Conservation (phyloP, 2,329 filamentous ascomycete species). For the Cercospora sojina region DNA sequence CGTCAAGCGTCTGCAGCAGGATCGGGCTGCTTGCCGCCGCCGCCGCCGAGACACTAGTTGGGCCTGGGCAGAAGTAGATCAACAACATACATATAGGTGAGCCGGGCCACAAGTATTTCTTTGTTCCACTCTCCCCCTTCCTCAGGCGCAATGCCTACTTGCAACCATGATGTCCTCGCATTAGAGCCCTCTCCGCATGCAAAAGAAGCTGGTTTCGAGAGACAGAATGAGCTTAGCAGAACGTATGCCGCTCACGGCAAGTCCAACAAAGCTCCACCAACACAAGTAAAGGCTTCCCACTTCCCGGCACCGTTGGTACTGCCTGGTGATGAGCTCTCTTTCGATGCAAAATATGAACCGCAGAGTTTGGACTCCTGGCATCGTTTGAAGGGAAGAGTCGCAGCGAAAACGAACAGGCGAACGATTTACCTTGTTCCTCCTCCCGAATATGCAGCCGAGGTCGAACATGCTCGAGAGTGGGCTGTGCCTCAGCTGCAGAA, state of each 20-base stretch:
- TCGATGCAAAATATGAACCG: constrained; percentile 52
- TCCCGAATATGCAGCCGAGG: constrained; percentile 43
- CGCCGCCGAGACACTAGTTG: background rate
- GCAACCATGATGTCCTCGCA: constrained; percentile 18
- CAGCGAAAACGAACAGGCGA: constrained; percentile 39
- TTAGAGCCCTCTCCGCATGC: constrained; percentile 40
- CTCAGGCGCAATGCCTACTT: background rate
- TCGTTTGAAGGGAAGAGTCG: constrained; percentile 53
- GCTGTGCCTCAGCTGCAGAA: constrained; percentile 27
- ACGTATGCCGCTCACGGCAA: background rate
- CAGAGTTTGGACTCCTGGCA: constrained; percentile 58
- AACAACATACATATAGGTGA: background rate
- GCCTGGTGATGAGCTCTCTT: constrained; percentile 58
- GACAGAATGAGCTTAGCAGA: constrained; percentile 32
- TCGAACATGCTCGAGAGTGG: constrained; percentile 49
- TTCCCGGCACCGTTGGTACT: constrained; percentile 62
- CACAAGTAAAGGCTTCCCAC: constrained; percentile 18
- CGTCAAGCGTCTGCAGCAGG: background rate
- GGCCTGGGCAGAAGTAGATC: background rate
- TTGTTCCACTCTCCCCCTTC: background rate
- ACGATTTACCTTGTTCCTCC: constrained; percentile 56
- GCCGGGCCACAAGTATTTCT: background rate
- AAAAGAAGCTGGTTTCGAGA: constrained; percentile 37
- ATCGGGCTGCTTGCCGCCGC: background rate
- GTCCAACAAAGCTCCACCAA: constrained; percentile 5